These are phyloP conservation scores for Carex sylvatica DNA, from an alignment of 202 grass and related monocot species.

Conservation along the genomic window DNA sequence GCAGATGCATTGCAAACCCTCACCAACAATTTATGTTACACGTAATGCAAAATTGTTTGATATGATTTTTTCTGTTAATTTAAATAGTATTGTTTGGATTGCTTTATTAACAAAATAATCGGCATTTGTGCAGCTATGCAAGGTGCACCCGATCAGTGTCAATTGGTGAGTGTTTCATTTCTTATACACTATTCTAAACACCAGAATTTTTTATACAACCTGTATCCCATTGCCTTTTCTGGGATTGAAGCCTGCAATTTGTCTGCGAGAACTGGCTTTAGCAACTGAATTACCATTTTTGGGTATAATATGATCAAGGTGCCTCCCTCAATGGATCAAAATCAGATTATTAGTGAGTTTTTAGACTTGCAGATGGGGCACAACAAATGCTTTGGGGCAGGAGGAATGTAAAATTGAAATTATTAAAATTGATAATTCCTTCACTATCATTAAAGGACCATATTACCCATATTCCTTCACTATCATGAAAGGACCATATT, in stretches of 20 bases:
- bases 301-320: not conserved
- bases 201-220: not conserved
- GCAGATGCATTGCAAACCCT: constrained; percentile 80
- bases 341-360: not conserved
- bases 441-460: not conserved
- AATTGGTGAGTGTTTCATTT: constrained; percentile 53
- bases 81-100: not conserved
- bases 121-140: constrained; percentile 63
- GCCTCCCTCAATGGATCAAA: not conserved
- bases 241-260: not conserved
- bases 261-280: not conserved
- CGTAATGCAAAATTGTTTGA: constrained; percentile 42
- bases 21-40: constrained; percentile 99
- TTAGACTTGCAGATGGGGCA: not conserved
- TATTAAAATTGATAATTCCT: not conserved
- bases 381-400: not conserved
- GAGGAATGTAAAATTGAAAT: not conserved
- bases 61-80: constrained; percentile 9
- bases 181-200: not conserved
- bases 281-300: not conserved
- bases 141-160: constrained; percentile 96
- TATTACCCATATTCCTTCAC: not conserved
- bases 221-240: not conserved
- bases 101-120: not conserved
- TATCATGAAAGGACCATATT: not conserved